Evolutionary conservation across 495 filamentous ascomycete species (phyloP), one percentile per base, ranked within the genome.

Genomic region (Filosporella fistucella): DNA sequence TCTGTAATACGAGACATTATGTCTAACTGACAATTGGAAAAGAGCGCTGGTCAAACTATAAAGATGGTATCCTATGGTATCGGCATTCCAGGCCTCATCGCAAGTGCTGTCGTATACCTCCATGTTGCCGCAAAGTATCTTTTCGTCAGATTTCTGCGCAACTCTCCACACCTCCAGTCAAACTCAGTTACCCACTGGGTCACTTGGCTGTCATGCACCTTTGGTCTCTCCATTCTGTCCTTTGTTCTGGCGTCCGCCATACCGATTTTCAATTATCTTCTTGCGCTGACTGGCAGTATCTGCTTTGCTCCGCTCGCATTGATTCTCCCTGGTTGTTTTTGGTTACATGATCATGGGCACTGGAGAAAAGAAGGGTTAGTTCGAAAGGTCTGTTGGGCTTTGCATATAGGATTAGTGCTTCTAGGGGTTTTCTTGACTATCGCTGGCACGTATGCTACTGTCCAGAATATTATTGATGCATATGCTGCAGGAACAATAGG

Each of bases 11-110:
- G 16, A 37, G 18, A 17, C n/a, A n/a, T n/a, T n/a, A n/a, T n/a
- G n/a, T n/a, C 18, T 16, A 17, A 37, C 9, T 37, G 34, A 37
- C 16, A 17, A 37, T 37, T 43, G n/a, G 4, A 28, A 21, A 12
- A 35, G 12, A 82, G 82, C 0, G 80, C 84, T 8, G 72, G 78
- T 8, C 67, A 67, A 1, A 23, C 76, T 0, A 59, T 91, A 16
- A 74, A 76, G 43, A 89, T 86, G 63, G 63, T 90, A 26, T 82
- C 85, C 3, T 94, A 87, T 58, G 88, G 87, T 17, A 70, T 93
- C 49, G 87, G 22, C 11, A 14, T 42, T 2, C 14, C 21, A 6
- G n/a, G 28, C 6, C 38, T 50, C 10, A 17, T 50, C 12, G 38
- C 29, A 4, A 13, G 6, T 11, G 46, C 46, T 10, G 23, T 14